Evolutionary conservation across 2,329 filamentous ascomycete species (phyloP).

Genomic region (Rutstroemia sp.): DNA sequence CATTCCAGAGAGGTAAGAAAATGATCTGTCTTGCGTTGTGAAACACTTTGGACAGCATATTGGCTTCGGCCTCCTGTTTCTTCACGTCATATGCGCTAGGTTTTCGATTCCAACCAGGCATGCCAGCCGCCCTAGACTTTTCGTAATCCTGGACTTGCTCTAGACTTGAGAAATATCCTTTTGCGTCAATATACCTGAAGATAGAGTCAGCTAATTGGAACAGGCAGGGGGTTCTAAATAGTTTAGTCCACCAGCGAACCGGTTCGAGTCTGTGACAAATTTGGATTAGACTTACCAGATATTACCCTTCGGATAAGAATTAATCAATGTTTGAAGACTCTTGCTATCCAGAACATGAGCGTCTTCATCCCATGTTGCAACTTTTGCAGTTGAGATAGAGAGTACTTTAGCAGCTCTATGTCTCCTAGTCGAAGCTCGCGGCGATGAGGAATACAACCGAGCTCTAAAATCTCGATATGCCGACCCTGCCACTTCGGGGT

Average conservation of each 20-base stretch:
- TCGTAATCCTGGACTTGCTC: constrained; percentile 19
- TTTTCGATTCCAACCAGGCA: constrained; percentile 11
- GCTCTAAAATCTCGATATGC: neutral
- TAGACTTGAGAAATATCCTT: constrained; percentile 26
- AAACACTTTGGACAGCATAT: constrained; percentile 23
- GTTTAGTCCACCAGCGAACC: too few relatives aligned
- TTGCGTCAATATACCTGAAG: constrained; percentile 20
- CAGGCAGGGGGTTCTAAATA: too few relatives aligned
- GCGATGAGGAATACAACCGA: constrained; percentile 12
- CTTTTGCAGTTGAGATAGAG: constrained; percentile 19
- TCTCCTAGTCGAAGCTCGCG: constrained; percentile 16
- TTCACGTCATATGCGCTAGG: constrained; percentile 9
- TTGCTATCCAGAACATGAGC: constrained; percentile 19
- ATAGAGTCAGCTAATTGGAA: neutral
- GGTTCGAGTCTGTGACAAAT: neutral
- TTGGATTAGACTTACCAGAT: constrained; percentile 18
- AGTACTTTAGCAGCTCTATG: constrained; percentile 23
- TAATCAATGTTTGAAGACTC: constrained; percentile 21
- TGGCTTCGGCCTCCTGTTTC: constrained; percentile 21
- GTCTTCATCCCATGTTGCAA: constrained; percentile 16
- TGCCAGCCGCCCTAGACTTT: neutral
- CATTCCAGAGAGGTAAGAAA: constrained; percentile 28
- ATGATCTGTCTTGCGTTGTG: constrained; percentile 25
- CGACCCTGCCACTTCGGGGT: neutral
- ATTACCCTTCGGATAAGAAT: constrained; percentile 26